Percentiles rank a stretch among this genome's conserved stretches.
phyloP scores from a whole-genome alignment of 768 basidiomycete species.

The Rhodotorula taiwanensis region DNA sequence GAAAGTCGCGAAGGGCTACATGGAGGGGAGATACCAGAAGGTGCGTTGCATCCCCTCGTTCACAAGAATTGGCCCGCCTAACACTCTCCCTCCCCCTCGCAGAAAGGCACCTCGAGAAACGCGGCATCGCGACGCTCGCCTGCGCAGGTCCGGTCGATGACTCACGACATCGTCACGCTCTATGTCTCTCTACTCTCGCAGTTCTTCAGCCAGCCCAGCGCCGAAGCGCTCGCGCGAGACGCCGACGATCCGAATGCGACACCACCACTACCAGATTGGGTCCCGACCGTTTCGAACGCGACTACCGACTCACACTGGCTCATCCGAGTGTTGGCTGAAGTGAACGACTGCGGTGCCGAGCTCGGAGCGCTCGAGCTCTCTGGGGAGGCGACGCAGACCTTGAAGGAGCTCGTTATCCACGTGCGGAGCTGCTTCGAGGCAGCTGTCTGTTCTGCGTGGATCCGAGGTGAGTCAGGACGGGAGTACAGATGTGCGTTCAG shows the following conservation, averaged over 20 bases:
- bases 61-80: not conserved
- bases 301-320: constrained; percentile 76
- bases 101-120: constrained; percentile 34
- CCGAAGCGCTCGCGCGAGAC: constrained; percentile 53
- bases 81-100: not conserved
- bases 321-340: constrained; percentile 69
- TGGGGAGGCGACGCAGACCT: constrained; percentile 55
- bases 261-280: constrained; percentile 57
- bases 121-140: constrained; percentile 64
- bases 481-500: too few relatives aligned
- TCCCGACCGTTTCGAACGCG: constrained; percentile 59
- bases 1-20: constrained; percentile 80
- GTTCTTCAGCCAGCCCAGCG: constrained; percentile 76
- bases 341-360: constrained; percentile 80
- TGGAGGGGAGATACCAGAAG: constrained; percentile 88
- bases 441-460: constrained; percentile 68
- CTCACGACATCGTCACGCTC: constrained; percentile 72
- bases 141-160: constrained; percentile 77
- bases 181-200: constrained; percentile 78
- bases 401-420: constrained; percentile 71
- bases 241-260: constrained; percentile 48
- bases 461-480: constrained; percentile 75
- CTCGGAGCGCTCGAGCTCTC: constrained; percentile 71
- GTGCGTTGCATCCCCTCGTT: constrained; percentile 47
- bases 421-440: constrained; percentile 83